These are phyloP conservation scores for Neodidymelliopsis sp. DNA, from an alignment of 2,329 filamentous ascomycete genomes.

Conservation along the genomic window DNA sequence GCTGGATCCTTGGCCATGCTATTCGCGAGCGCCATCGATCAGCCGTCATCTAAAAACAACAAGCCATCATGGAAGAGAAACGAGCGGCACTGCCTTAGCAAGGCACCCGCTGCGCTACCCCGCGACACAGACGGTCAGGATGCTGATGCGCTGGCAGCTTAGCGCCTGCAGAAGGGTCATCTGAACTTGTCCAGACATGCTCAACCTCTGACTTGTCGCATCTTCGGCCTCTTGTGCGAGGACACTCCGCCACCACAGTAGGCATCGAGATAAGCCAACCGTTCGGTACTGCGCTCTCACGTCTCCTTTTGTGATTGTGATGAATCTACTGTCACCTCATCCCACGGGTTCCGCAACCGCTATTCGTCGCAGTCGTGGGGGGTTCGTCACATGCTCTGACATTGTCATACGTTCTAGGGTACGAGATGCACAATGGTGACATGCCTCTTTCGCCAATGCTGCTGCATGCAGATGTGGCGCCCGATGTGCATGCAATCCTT, in stretches of 20 bases:
- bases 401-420: conserved; percentile 21
- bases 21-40: conserved; percentile 29
- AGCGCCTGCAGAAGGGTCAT: conserved; percentile 48
- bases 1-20: conserved; percentile 24
- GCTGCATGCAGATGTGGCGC: conserved; percentile 25
- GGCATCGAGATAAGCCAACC: conserved; percentile 42
- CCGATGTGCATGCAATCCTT: conserved; percentile 11
- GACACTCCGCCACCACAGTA: conserved; percentile 43
- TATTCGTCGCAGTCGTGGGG: conserved; percentile 41
- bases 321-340: conserved; percentile 31
- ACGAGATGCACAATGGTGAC: conserved; percentile 23
- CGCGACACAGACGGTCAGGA: conserved; percentile 44
- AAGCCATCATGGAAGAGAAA: conserved; percentile 24
- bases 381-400: conserved; percentile 34
- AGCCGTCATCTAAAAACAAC: conserved; percentile 43
- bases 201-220: conserved; percentile 35
- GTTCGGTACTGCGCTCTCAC: conserved; percentile 48
- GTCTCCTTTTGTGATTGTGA: conserved; percentile 38
- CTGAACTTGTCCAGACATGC: conserved; percentile 35
- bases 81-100: conserved; percentile 38
- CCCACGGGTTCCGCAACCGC: conserved; percentile 31
- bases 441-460: conserved; percentile 24
- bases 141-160: conserved; percentile 49
- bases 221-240: conserved; percentile 47
- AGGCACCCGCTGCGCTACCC: conserved; percentile 46